Evolutionary conservation across 2,329 filamentous ascomycete species (phyloP), one percentile per base, ranked within the genome.

Genomic region (Aspergillus udagawae): DNA sequence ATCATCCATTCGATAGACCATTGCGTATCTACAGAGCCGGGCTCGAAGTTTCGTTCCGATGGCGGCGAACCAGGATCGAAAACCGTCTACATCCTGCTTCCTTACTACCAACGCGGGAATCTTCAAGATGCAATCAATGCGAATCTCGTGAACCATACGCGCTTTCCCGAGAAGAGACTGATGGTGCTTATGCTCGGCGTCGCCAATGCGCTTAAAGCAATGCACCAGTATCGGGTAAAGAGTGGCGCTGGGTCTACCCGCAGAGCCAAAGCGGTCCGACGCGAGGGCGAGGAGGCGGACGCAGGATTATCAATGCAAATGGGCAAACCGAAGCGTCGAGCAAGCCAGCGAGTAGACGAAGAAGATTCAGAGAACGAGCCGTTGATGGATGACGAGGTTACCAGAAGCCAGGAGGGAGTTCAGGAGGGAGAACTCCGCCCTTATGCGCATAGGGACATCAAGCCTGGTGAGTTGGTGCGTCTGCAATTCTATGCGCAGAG

Each of bases 81-180:
- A 80, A 97, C 93, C 0, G 94, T 97, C 53, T 99, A 99, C 75
- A 94, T 99, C 60, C 81, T 99, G 47, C 82, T 99, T 21, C 94
- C 94, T 12, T 99, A 97, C 79, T 99, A 97, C 79, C 83, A 92
- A 67, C 83, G 93, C 63, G 94, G 94, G 14, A 99, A 99, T 74
- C 82, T 99, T 41, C 94, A 99, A 78, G 94, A 99, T 77, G 89
- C 95, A 71, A 97, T 99, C 80, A 99, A 99, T 75, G 93, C 94
- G 62, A 99, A 99, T 76, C 80, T 97, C 54, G 93, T 99, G 75
- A 97, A 97, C 75, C 91, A 96, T 73, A 90, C 90, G 41, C 83
- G 83, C 52, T 97, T 99, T 68, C 92, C 93, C 0, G 93, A 97
- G 78, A 84, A 87, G 71, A 83, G 88, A 67, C 80, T 99, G 60